Conservation (phyloP, 495 filamentous ascomycete genomes). For the Neurospora pannonica region DNA sequence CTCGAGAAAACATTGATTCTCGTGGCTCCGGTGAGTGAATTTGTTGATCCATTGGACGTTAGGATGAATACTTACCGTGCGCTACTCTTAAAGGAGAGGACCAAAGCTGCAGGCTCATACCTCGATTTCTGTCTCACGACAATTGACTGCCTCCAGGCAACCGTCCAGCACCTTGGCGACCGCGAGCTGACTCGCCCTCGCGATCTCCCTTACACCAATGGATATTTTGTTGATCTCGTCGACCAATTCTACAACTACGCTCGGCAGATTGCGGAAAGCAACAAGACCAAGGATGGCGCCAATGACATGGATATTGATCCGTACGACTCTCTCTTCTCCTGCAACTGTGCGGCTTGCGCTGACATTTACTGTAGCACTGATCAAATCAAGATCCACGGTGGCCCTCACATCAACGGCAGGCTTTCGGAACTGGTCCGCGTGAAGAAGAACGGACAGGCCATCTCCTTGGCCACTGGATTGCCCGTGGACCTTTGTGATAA, state of each 20-base stretch:
- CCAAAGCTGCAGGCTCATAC: constrained; percentile 57
- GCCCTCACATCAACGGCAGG: constrained; percentile 64
- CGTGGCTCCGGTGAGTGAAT: constrained; percentile 76
- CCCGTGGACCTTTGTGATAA: constrained; percentile 38
- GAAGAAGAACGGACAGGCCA: constrained; percentile 62
- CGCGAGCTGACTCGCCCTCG: constrained; percentile 68
- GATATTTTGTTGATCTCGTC: constrained; percentile 89
- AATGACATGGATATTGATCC: constrained; percentile 44
- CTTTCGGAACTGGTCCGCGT: constrained; percentile 69
- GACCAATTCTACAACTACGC: constrained; percentile 76
- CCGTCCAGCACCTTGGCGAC: constrained; percentile 68
- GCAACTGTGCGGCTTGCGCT: constrained; percentile 17
- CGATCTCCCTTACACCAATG: constrained; percentile 82
- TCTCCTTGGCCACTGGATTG: constrained; percentile 60
- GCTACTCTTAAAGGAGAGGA: constrained; percentile 61
- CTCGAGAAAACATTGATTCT: constrained; percentile 83
- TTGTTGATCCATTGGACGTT: constrained; percentile 36
- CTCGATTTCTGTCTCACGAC: constrained; percentile 79
- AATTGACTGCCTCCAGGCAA: constrained; percentile 75
- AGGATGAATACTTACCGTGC: constrained; percentile 58
- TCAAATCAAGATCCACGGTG: constrained; percentile 63
- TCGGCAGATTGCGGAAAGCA: constrained; percentile 41
- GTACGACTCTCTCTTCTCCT: constrained; percentile 26
- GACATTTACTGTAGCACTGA: constrained; percentile 45
- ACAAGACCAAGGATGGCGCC: constrained; percentile 36